Base-by-base conservation (phyloP, 345 rosid species). In the Citrus trifoliata region DNA sequence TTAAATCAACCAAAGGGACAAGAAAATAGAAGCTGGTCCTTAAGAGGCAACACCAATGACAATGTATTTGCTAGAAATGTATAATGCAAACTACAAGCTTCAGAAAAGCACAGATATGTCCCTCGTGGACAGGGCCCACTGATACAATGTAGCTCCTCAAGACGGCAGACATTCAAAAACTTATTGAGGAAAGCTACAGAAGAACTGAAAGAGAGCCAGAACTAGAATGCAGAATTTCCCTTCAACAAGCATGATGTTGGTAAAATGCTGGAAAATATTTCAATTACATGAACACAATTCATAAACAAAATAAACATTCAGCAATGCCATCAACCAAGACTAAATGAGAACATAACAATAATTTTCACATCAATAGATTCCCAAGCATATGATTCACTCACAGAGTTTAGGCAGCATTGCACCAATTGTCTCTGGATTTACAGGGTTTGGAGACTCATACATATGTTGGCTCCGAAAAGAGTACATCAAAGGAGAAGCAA, bases 381-480 rank as follows among this genome's bases (percentile, higher is more conserved):
- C 8, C 21, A 66, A 21, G 38, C 38, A 18, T n/a, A 10, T 65
- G 19, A 46, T 63, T 51, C 71, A 86, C 97, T 88, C 82, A 97
- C 99, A 88, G 79, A 94, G 97, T 84, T 87, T 93, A 76, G 99
- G 99, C 78, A 97, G 88, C 99, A 97, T 94, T 67, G 99, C 99
- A 82, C 71, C 75, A 42, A 94, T 84, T 55, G 99, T 97, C 89
- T 97, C 97, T 60, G 88, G 87, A 85, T 90, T 88, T 77, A 92
- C 92, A 77, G 91, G 89, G 80, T 89, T 82, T 60, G 96, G 91
- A 83, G 92, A 80, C 84, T 91, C 98, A 18, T 87, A 92, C 87
- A 91, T 91, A 77, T 93, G 93, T 78, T 93, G 98, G 79, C 90
- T 86, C 61, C 94, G 90, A 77, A 87, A 94, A 73, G 97, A 90